These are phyloP conservation scores for Jimgerdemannia flammicorona DNA, from an alignment of 192 early-diverging fungal genomes.

Conservation along the genomic window DNA sequence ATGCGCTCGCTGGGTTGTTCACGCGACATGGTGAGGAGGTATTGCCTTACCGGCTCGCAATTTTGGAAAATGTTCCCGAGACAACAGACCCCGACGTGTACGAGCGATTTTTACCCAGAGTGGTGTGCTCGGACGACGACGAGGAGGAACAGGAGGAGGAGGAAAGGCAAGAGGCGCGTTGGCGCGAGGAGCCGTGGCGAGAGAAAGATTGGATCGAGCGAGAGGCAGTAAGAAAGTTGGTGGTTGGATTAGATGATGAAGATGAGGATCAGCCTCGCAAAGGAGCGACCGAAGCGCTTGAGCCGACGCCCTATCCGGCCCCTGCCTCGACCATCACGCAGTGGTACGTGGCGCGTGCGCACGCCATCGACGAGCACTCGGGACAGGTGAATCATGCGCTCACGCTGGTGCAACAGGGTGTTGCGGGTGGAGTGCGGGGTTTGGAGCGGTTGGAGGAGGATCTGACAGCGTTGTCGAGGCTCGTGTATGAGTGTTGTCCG, in stretches of 20 bases:
- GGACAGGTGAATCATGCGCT: slow-evolving; percentile 54
- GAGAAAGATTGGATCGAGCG: slow-evolving; percentile 57
- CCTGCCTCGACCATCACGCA: slow-evolving; percentile 36
- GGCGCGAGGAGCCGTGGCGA: slow-evolving; percentile 52
- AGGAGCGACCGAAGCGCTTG: slow-evolving; percentile 20
- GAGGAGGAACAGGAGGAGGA: slow-evolving; percentile 18
- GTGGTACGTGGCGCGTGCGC: slow-evolving; percentile 58
- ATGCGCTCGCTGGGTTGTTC: slow-evolving; percentile 57
- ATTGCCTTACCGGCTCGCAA: slow-evolving; percentile 54
- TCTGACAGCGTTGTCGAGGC: slow-evolving; percentile 50
- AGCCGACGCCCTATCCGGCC: slow-evolving; percentile 45
- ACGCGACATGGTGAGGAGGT: slow-evolving; percentile 56
- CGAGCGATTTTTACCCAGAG: slow-evolving; percentile 28
- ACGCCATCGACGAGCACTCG: slow-evolving; percentile 45
- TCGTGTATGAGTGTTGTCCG: slow-evolving; percentile 57
- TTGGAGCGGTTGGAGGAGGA: slow-evolving; percentile 52
- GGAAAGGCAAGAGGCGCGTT: slow-evolving; percentile 27
- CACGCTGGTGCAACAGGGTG: slow-evolving; percentile 48
- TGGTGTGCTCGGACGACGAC: slow-evolving; percentile 9
- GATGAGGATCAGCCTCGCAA: slow-evolving; percentile 13
- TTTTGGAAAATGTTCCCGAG: slow-evolving; percentile 58
- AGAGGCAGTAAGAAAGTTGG: slow-evolving; percentile 29
- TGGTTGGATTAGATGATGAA: slow-evolving; percentile 33
- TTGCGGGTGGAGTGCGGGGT: slow-evolving; percentile 38
- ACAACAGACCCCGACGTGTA: slow-evolving; percentile 44